Evolutionary conservation across 1,284 basidiomycete genomes (phyloP), one percentile per base, ranked within the genome.

Genomic region (Lentinus polychrous): DNA sequence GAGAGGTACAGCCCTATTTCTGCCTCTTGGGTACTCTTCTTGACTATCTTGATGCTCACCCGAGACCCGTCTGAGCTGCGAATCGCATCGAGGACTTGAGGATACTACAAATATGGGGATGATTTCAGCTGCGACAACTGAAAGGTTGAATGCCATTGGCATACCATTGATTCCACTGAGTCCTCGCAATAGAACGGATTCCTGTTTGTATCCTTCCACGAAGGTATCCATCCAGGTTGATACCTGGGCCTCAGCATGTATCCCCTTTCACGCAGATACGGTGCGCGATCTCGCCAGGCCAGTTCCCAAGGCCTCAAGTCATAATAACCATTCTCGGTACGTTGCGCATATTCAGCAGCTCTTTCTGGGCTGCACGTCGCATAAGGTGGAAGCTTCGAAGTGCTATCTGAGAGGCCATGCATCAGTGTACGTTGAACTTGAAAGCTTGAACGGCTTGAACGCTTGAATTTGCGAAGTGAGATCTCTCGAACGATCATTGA

Each of bases 1-100:
- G 45, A 50, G 5, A 56, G 32, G 11, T 39, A 24, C 2, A 38
- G 40, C 5, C 45, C 43, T 35, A 50, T 27, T 10, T 15, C n/a
- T 23, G 24, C 18, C 8, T 46, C 46, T 14, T 42, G 20, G 7
- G 46, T 6, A 6, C 10, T 7, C 2, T 6, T 11, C 10, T 5
- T 5, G 39, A 23, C 33, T 23, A 8, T 33, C 22, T 38, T 32
- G n/a, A 22, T 23, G 20, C 10, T 22, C 15, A 38, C 38, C 23
- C 11, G 35, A 14, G n/a, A 41, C 22, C 23, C 34, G 17, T 45
- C 44, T 8, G 34, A 45, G n/a, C 12, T 45, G 8, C 34, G 14
- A 15, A 17, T 45, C 12, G 44, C 44, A 32, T 45, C 44, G 3
- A 45, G 15, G 11, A 45, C 15, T 5, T 12, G 3, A 11, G n/a